phyloP scores from a whole-genome alignment of 2,329 filamentous ascomycete genomes.

The Arthrobotrys iridis region DNA sequence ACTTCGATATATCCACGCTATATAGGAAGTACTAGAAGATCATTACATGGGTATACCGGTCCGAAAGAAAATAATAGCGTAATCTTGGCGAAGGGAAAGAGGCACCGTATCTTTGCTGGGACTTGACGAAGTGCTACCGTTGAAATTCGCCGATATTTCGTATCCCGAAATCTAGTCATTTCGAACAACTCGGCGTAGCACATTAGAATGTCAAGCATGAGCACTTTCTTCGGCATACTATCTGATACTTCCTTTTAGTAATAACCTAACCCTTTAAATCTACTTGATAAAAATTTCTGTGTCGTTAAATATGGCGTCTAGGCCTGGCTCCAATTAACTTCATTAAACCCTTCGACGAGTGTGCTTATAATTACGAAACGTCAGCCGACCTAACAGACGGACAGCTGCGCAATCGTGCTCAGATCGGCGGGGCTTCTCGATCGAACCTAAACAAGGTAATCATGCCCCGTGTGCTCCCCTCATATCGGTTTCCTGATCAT shows the following conservation, averaged over 20 bases:
- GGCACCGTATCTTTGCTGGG: too few species aligned
- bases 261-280: too few species aligned
- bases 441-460: slow-evolving; percentile 43
- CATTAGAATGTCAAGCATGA: too few species aligned
- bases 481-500: slow-evolving; percentile 13
- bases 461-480: slow-evolving; percentile 7
- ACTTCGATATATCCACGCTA: too few species aligned
- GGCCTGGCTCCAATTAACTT: too few species aligned
- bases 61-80: background rate
- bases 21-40: background rate
- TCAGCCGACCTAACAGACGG: slow-evolving; percentile 39
- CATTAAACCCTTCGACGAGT: background rate
- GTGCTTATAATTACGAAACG: background rate
- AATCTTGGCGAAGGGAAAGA: slow-evolving; percentile 14
- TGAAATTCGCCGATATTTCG: slow-evolving; percentile 8
- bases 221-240: too few species aligned
- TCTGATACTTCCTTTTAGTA: too few species aligned
- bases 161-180: background rate
- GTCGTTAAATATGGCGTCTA: too few species aligned
- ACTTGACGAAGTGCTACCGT: background rate
- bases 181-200: too few species aligned
- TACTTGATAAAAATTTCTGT: too few species aligned
- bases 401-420: slow-evolving; percentile 21
- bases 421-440: slow-evolving; percentile 43
- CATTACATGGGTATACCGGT: background rate